Evolutionary conservation across 164 flowering plant genomes (phyloP), one percentile per base, ranked within the genome.

Genomic region (Dillenia turbinata): DNA sequence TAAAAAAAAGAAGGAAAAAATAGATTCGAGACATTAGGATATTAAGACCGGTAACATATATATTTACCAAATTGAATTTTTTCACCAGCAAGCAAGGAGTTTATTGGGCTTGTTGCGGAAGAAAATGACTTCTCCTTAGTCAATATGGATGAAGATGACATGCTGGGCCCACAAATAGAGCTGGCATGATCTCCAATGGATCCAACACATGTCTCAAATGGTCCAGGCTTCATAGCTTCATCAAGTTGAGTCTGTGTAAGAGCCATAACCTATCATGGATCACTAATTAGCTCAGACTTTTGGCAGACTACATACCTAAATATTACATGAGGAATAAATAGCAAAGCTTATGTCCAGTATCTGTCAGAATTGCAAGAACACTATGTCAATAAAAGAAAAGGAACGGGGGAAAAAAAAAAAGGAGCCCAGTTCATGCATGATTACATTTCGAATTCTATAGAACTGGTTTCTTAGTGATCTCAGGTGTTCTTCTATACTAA

Each of bases 51-150:
- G 12, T 16, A 17, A 48, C 43, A 12, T 46, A 57, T 33, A 45
- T 44, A 54, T 85, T 64, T 72, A 94, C 99, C 99, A 77, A 94
- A 94, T 65, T 91, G 99, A 71, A 94, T 94, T 78, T 84, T 94
- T 73, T 91, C 96, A 70, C 96, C 97, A 59, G 97, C 96, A 68
- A 94, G 96, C 63, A 94, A 73, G 44, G 97, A 91, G 62, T 75
- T 89, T 56, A 94, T 72, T 66, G 97, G 87, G 72, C 87, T 86
- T 59, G 85, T 63, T 54, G 80, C 24, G 46, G 93, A 78, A 65
- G 89, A 67, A 65, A 83, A 81, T 33, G 88, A 49, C 66, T 76
- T 85, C 45, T 89, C 95, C 75, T 87, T 91, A 10, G 75, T 43
- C 75, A 77, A 60, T 47, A 76, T 75, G 58, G 98, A 77, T 43